A percentile compares a stretch with the other conserved stretches of the same genome.
Evolutionary conservation across 164 flowering plant species (phyloP).

Genomic region (Paratinospora sagittata): DNA sequence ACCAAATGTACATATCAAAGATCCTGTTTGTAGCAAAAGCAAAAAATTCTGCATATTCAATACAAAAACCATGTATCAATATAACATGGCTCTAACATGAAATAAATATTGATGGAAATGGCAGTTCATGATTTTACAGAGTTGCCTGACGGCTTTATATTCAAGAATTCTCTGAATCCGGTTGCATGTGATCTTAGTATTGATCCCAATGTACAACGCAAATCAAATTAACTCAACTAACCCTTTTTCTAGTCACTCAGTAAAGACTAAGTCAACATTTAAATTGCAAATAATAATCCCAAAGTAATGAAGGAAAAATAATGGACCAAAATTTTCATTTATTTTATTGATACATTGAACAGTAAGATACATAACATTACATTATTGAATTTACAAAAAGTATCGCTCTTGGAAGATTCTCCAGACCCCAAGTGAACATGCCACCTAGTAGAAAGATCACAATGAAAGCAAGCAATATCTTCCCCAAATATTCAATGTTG

Average conservation of each 20-base stretch:
- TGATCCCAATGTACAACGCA: not conserved
- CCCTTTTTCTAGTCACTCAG: too few species aligned
- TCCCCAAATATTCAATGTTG: conserved; percentile 45
- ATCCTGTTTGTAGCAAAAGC: too few species aligned
- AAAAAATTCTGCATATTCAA: too few species aligned
- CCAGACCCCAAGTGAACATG: conserved; percentile 51
- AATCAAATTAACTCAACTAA: too few species aligned
- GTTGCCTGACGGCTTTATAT: too few species aligned
- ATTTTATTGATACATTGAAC: not conserved
- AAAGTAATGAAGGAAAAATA: not conserved
- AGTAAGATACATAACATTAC: conserved; percentile 11
- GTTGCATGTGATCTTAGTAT: not conserved
- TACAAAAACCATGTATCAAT: too few species aligned
- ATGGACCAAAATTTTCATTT: not conserved
- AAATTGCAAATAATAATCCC: too few species aligned
- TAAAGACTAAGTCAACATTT: too few species aligned
- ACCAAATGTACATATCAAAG: too few species aligned
- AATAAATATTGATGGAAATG: too few species aligned
- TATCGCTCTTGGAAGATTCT: conserved; percentile 56
- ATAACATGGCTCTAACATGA: too few species aligned
- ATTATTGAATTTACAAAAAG: conserved; percentile 31
- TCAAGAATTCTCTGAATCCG: not conserved
- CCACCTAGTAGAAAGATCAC: conserved; percentile 52
- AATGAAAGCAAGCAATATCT: conserved; percentile 49
- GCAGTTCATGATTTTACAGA: too few species aligned